Evolutionary conservation across 352 stramenopile genomes (phyloP).

Genomic region (Thraustochytrium striatum): DNA sequence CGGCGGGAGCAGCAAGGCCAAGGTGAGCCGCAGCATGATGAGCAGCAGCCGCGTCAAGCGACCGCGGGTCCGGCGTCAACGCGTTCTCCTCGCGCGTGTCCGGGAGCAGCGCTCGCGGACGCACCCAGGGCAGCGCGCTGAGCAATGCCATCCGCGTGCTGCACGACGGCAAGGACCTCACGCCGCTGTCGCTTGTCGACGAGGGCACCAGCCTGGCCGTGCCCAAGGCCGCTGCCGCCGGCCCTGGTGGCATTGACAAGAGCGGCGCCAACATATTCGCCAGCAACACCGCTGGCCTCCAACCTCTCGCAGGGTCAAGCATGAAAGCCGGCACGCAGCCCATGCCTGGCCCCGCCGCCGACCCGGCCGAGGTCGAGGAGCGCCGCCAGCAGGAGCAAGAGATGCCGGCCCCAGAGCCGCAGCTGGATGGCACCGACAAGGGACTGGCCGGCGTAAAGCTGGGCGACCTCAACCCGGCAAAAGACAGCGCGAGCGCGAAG

Average conservation of each 20-base stretch:
- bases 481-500: no score
- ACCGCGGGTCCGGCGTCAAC: no score
- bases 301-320: no score
- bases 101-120: slow-evolving; percentile 9
- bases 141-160: slow-evolving; percentile 18
- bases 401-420: background rate
- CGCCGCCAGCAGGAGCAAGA: background rate
- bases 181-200: slow-evolving; percentile 21
- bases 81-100: background rate
- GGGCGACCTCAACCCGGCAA: no score
- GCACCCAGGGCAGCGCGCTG: background rate
- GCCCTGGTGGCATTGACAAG: background rate
- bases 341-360: background rate
- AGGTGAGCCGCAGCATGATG: no score
- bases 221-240: background rate
- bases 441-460: no score
- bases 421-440: no score
- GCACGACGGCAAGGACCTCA: slow-evolving; percentile 29
- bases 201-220: slow-evolving; percentile 21
- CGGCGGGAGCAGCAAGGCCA: no score
- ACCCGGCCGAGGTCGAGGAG: background rate
- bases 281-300: background rate
- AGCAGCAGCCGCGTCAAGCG: no score
- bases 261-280: slow-evolving; percentile 37
- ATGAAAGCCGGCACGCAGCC: background rate